Percentiles rank a stretch among this genome's conserved stretches.
Evolutionary conservation across 2,329 filamentous ascomycete genomes (phyloP).

Genomic region (Xylariomycetidae sp.): DNA sequence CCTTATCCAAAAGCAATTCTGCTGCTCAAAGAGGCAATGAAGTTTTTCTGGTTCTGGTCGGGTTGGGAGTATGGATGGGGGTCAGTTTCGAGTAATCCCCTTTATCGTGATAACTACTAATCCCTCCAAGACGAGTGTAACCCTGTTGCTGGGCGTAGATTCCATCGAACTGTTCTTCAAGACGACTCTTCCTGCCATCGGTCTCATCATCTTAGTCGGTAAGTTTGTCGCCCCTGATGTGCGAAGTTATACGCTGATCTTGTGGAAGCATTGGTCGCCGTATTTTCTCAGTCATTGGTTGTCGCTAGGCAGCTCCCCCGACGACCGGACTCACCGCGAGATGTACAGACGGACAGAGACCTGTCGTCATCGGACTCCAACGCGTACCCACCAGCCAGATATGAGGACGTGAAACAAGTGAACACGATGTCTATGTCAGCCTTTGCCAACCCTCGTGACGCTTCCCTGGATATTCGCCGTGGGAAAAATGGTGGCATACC

Average conservation of each 20-base stretch:
- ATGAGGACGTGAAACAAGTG: conserved; percentile 44
- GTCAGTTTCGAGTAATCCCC: conserved; percentile 33
- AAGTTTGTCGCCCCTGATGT: too few relatives aligned
- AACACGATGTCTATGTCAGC: conserved; percentile 32
- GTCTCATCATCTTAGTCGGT: conserved; percentile 47
- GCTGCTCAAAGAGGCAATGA: conserved; percentile 33
- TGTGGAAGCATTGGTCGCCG: conserved; percentile 34
- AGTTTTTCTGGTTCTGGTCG: conserved; percentile 37
- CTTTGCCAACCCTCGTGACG: conserved; percentile 26
- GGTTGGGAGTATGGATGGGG: conserved; percentile 49
- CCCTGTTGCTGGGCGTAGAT: conserved; percentile 44
- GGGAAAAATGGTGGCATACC: conserved; percentile 27
- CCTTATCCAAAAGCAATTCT: conserved; percentile 35
- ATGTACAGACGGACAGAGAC: conserved; percentile 32
- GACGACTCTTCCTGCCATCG: conserved; percentile 47
- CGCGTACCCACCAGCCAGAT: conserved; percentile 40
- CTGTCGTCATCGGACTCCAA: conserved; percentile 37
- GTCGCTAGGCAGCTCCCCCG: conserved; percentile 24
- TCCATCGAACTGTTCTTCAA: conserved; percentile 38
- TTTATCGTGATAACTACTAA: conserved; percentile 12
- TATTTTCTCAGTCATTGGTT: conserved; percentile 32
- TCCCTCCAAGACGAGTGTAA: conserved; percentile 41
- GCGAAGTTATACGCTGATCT: too few relatives aligned
- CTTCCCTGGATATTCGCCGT: conserved; percentile 5
- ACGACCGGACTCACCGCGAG: conserved; percentile 35